Conservation (phyloP, 2,329 filamentous ascomycete species). For the Nemania bipapillata region DNA sequence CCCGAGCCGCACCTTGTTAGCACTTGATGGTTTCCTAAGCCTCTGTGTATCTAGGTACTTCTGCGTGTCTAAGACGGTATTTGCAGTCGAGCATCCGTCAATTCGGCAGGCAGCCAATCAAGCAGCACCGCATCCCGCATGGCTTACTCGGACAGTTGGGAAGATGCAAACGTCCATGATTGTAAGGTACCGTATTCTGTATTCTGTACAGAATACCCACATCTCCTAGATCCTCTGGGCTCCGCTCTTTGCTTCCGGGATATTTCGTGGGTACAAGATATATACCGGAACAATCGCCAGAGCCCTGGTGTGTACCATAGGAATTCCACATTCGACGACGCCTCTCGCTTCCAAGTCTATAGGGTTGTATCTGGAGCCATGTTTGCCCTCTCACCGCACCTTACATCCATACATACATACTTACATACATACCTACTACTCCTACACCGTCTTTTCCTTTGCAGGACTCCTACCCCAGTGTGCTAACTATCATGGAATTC, state of each 20-base stretch:
- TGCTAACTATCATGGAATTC: constrained; percentile 10
- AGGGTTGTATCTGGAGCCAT: constrained; percentile 20
- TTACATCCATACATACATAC: constrained; percentile 7
- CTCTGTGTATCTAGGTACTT: constrained; percentile 8
- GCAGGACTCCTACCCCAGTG: constrained; percentile 19
- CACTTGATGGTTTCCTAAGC: constrained; percentile 31
- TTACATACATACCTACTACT: neutral
- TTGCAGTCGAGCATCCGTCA: constrained; percentile 4
- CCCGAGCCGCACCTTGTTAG: constrained; percentile 42
- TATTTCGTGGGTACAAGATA: constrained; percentile 3
- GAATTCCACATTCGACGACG: constrained; percentile 11
- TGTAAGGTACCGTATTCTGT: neutral
- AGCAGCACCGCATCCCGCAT: constrained; percentile 4
- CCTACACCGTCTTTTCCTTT: constrained; percentile 38
- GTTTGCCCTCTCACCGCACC: constrained; percentile 34
- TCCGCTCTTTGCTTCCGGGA: constrained; percentile 25
- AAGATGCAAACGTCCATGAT: constrained; percentile 4
- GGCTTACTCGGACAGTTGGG: constrained; percentile 10
- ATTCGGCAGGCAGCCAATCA: constrained; percentile 25
- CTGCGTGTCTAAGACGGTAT: neutral
- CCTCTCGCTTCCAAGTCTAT: constrained; percentile 28
- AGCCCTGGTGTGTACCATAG: constrained; percentile 11
- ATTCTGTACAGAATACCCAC: too few relatives aligned
- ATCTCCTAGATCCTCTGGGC: constrained; percentile 23
- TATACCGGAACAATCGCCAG: constrained; percentile 2